These are phyloP conservation scores for Hypoxylon fuscum DNA, from an alignment of 495 filamentous ascomycete genomes.

Conservation along the genomic window DNA sequence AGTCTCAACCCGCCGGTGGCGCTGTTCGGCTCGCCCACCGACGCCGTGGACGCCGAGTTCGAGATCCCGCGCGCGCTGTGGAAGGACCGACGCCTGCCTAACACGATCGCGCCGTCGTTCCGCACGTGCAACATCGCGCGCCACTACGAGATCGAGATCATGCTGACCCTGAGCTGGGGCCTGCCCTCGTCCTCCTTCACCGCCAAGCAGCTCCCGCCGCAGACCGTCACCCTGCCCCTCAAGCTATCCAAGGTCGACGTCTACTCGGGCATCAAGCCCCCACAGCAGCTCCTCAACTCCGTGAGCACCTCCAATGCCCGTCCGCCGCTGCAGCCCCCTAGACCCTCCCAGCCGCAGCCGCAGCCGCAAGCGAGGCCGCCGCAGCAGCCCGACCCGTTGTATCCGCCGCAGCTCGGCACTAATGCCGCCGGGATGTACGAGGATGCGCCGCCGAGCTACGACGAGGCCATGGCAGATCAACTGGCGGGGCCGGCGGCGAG, in stretches of 20 bases:
- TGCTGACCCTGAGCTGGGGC: slow-evolving; percentile 73
- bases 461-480: slow-evolving; percentile 88
- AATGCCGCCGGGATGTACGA: slow-evolving; percentile 59
- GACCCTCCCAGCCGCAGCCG: slow-evolving; percentile 13
- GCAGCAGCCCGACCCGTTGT: slow-evolving; percentile 47
- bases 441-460: slow-evolving; percentile 81
- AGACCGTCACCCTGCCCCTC: slow-evolving; percentile 77
- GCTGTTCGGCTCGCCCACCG: slow-evolving; percentile 62
- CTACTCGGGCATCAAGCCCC: slow-evolving; percentile 91
- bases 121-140: slow-evolving; percentile 87
- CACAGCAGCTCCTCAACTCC: slow-evolving; percentile 73
- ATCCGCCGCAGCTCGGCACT: slow-evolving; percentile 57
- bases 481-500: slow-evolving; percentile 57
- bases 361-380: slow-evolving; percentile 27
- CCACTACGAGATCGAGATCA: slow-evolving; percentile 82
- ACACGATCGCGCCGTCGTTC: slow-evolving; percentile 85
- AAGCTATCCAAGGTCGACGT: slow-evolving; percentile 77
- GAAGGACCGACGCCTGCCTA: slow-evolving; percentile 74
- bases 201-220: slow-evolving; percentile 48
- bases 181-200: slow-evolving; percentile 27
- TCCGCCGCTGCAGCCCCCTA: slow-evolving; percentile 12
- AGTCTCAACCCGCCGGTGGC: slow-evolving; percentile 65
- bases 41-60: slow-evolving; percentile 70
- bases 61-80: slow-evolving; percentile 73
- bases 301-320: slow-evolving; percentile 16